These are phyloP conservation scores for Colletotrichum cuscutae DNA, from an alignment of 2,329 filamentous ascomycete species.

Conservation along the genomic window DNA sequence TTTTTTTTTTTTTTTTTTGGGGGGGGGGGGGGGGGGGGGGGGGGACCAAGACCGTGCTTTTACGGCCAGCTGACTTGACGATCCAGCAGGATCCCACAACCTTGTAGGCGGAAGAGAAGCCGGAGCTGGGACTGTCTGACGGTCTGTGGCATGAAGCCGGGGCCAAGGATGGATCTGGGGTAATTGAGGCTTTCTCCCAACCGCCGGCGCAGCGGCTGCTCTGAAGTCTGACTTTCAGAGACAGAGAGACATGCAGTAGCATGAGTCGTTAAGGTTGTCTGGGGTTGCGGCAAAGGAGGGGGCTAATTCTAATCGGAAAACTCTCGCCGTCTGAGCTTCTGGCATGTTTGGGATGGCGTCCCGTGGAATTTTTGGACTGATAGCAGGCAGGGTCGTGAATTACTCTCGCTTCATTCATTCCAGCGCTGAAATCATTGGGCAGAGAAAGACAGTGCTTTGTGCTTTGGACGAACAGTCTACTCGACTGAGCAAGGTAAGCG, in stretches of 20 bases:
- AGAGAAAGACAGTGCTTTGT: not conserved
- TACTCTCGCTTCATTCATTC: not conserved
- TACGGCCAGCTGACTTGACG: constrained; percentile 7
- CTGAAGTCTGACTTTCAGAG: not conserved
- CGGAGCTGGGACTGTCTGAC: not conserved
- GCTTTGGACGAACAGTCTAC: constrained; percentile 27
- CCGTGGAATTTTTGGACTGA: constrained; percentile 1
- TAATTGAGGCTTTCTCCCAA: not conserved
- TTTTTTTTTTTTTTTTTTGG: too few relatives aligned
- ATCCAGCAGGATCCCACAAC: not conserved
- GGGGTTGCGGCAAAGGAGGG: constrained; percentile 15
- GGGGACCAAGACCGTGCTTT: not conserved
- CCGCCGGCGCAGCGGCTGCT: constrained; percentile 7
- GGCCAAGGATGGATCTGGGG: constrained; percentile 23
- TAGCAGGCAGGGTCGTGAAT: not conserved
- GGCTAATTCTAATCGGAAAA: not conserved
- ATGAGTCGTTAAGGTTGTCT: constrained; percentile 32
- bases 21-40: not conserved
- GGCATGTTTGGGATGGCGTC: constrained; percentile 24
- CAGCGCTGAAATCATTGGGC: not conserved
- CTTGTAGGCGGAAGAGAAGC: not conserved
- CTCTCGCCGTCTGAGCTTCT: constrained; percentile 23
- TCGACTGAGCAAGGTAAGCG: not conserved
- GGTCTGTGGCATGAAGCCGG: constrained; percentile 11
- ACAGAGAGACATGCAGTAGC: constrained; percentile 16